Evolutionary conservation across 192 early-diverging fungal genomes (phyloP).

Genomic region (Thoreauomyces humboldtii): DNA sequence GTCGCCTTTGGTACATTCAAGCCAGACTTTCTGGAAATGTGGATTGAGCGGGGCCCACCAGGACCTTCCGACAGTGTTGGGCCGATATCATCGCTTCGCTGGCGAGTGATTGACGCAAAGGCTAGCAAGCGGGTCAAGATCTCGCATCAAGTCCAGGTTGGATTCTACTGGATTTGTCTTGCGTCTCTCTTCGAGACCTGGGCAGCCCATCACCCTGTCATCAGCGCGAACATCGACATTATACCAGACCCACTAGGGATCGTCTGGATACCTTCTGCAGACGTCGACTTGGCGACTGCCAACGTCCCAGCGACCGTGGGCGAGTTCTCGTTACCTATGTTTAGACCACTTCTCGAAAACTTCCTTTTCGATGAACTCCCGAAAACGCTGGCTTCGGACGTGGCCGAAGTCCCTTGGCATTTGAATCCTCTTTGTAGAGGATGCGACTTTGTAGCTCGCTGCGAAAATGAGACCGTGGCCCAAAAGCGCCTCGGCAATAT

Average conservation of each 20-base stretch:
- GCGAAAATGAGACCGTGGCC: slow-evolving; percentile 3
- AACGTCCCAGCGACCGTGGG: neutral
- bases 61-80: neutral
- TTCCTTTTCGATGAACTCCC: slow-evolving; percentile 22
- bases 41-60: neutral
- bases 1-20: slow-evolving; percentile 25
- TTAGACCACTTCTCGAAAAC: slow-evolving; percentile 21
- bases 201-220: no score
- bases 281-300: neutral
- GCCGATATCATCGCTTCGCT: neutral
- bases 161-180: slow-evolving; percentile 27
- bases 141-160: slow-evolving; percentile 41
- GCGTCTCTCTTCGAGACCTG: neutral
- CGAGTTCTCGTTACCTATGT: slow-evolving; percentile 15
- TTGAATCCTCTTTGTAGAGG: slow-evolving; percentile 26
- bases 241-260: slow-evolving; percentile 2
- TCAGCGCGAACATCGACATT: neutral
- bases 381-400: neutral
- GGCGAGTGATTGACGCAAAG: slow-evolving; percentile 36
- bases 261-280: slow-evolving; percentile 2
- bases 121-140: slow-evolving; percentile 28
- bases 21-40: slow-evolving; percentile 30
- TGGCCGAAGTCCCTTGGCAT: slow-evolving; percentile 29
- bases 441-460: slow-evolving; percentile 32
- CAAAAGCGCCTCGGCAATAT: slow-evolving; percentile 13